Evolutionary conservation across 2,329 filamentous ascomycete genomes (phyloP), one percentile per base, ranked within the genome.

Genomic region (Fusarium goolgardi): DNA sequence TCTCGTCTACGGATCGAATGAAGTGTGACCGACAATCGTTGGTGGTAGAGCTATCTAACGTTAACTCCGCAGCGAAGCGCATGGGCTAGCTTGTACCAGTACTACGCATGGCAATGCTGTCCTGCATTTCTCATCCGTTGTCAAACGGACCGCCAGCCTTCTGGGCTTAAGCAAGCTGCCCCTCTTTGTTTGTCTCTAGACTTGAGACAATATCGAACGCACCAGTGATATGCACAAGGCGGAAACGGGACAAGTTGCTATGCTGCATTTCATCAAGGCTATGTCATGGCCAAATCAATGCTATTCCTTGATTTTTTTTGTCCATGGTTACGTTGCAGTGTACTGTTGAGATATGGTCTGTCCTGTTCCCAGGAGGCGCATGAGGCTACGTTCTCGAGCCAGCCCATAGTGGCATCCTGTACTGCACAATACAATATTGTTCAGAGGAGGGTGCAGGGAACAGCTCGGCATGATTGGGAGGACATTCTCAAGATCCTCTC

Each of bases 361-460:
- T 41, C 23, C 21, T 20, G 51, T 27, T 51, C 29, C 23, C 31
- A n/a, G 13, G 34, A 54, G 56, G 32, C 47, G 39, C 47, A 53
- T 39, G 39, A 63, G 62, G 53, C 53, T 67, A 41, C 40, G 53
- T 67, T 66, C 63, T 66, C 32, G 63, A 63, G 55, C 58, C 40
- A 35, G 40, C 21, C 40, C 32, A 47, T 40, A 61, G 23, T 41
- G 34, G 27, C 57, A 34, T 29, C 27, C 21, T 27, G 21, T 20
- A 52, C 34, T 10, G 18, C 23, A 34, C 18, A 41, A 23, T 25
- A 18, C 31, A 55, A 27, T 37, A 13, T 21, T 47, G n/a, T 15
- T 39, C 32, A 34, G 35, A 51, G 32, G 34, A 27, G 20, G 27
- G 27, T 29, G 2, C 41, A 20, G 27, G 25, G 43, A 13, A 25